phyloP scores from a whole-genome alignment of 2,329 filamentous ascomycete species.

The Davidsoniella australis region DNA sequence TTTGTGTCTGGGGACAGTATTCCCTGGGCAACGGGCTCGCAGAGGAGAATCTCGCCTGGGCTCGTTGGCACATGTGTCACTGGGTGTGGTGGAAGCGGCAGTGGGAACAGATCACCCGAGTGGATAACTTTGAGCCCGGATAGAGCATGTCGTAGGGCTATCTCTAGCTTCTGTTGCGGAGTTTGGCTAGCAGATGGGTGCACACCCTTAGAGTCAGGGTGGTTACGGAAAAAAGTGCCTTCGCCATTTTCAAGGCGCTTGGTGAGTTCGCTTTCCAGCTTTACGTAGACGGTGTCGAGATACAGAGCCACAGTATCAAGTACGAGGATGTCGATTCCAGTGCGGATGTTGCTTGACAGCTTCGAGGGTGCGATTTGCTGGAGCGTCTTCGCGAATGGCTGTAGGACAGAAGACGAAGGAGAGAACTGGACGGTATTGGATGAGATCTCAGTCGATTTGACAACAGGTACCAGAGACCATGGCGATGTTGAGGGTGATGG shows the following conservation, averaged over 20 bases:
- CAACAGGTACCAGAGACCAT: slow-evolving; percentile 77
- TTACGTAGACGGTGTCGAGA: slow-evolving; percentile 75
- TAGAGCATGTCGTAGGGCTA: slow-evolving; percentile 58
- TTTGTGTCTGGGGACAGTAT: slow-evolving; percentile 60
- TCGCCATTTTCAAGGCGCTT: slow-evolving; percentile 69
- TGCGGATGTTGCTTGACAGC: slow-evolving; percentile 52
- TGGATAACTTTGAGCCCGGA: slow-evolving; percentile 61
- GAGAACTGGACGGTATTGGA: slow-evolving; percentile 69
- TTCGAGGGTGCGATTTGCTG: slow-evolving; percentile 62
- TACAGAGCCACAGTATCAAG: slow-evolving; percentile 65
- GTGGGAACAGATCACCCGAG: slow-evolving; percentile 57
- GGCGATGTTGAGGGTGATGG: slow-evolving; percentile 40
- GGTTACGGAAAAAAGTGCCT: slow-evolving; percentile 58
- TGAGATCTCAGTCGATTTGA: slow-evolving; percentile 44
- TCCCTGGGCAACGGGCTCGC: slow-evolving; percentile 86
- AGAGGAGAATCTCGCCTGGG: slow-evolving; percentile 77
- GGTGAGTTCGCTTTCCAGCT: slow-evolving; percentile 63
- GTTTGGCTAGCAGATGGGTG: slow-evolving; percentile 16
- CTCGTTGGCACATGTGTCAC: slow-evolving; percentile 73
- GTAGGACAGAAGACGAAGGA: slow-evolving; percentile 52
- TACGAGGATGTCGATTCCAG: slow-evolving; percentile 68
- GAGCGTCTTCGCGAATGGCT: slow-evolving; percentile 59
- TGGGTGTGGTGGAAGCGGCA: slow-evolving; percentile 69
- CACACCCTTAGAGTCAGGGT: slow-evolving; percentile 21
- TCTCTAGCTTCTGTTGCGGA: slow-evolving; percentile 40